Evolutionary conservation across 2,329 filamentous ascomycete species (phyloP).

Genomic region (Metarhizium guizhouense): DNA sequence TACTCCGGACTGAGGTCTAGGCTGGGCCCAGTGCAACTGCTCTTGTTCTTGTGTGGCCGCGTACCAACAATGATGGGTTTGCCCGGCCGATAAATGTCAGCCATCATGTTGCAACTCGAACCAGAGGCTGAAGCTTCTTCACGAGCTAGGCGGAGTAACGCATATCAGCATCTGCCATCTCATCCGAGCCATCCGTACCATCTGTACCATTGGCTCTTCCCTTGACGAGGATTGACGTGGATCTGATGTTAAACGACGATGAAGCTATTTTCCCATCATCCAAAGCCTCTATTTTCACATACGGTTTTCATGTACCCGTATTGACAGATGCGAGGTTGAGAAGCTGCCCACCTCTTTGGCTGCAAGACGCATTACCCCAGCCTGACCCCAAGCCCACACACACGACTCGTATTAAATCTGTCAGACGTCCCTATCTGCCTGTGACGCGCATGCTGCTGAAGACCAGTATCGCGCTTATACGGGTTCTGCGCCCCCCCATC

Average conservation of each 20-base stretch:
- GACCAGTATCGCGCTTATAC: neutral
- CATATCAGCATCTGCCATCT: neutral
- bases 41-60: neutral
- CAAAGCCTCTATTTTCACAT: neutral
- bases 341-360: neutral
- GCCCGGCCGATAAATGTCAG: neutral
- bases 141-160: neutral
- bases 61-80: neutral
- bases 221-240: neutral
- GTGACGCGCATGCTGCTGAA: neutral
- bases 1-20: neutral
- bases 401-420: neutral
- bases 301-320: neutral
- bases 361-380: neutral
- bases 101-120: neutral
- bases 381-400: neutral
- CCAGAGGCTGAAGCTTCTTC: neutral
- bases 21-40: neutral
- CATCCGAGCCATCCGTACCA: neutral
- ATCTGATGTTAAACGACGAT: neutral
- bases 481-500: neutral
- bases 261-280: neutral
- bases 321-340: neutral
- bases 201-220: neutral
- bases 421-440: neutral